Evolutionary conservation across 2,329 filamentous ascomycete species (phyloP).

Genomic region (Diaporthe eres): DNA sequence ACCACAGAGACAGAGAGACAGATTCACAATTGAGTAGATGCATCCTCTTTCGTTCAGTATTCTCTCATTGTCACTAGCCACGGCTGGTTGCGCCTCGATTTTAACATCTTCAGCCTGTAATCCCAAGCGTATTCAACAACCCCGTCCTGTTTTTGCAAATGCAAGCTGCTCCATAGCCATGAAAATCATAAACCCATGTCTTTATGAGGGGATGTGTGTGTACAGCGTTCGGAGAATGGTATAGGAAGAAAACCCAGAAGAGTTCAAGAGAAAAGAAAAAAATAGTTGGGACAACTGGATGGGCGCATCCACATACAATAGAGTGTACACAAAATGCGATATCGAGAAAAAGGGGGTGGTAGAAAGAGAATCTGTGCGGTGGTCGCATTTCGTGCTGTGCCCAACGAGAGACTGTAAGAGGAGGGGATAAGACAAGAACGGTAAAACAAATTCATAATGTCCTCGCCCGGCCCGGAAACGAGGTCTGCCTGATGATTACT

Average conservation of each 20-base stretch:
- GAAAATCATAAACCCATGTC: conserved; percentile 38
- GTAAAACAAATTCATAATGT: conserved; percentile 37
- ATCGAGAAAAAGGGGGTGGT: conserved; percentile 26
- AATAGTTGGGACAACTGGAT: background rate
- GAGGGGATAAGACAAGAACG: conserved; percentile 13
- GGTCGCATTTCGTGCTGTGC: conserved; percentile 30
- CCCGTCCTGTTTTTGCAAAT: conserved; percentile 18
- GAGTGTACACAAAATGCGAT: conserved; percentile 36
- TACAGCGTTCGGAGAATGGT: conserved; percentile 24
- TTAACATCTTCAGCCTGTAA: background rate
- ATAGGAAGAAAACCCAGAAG: background rate
- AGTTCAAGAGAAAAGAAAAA: background rate
- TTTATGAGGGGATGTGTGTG: conserved; percentile 2
- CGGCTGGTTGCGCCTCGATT: conserved; percentile 6
- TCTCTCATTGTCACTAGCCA: conserved; percentile 26
- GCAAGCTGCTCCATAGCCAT: conserved; percentile 34
- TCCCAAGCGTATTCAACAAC: conserved; percentile 3
- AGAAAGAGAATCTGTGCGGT: conserved; percentile 28
- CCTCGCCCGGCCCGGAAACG: conserved; percentile 10
- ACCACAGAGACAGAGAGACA: background rate
- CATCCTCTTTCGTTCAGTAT: background rate
- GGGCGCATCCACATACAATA: conserved; percentile 35
- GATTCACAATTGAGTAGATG: background rate
- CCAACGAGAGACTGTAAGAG: conserved; percentile 29
- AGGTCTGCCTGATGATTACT: conserved; percentile 27